Percentiles rank a stretch among this genome's conserved stretches.
Conservation (phyloP, 306 rosid species). For the Ziziphus jujuba region DNA sequence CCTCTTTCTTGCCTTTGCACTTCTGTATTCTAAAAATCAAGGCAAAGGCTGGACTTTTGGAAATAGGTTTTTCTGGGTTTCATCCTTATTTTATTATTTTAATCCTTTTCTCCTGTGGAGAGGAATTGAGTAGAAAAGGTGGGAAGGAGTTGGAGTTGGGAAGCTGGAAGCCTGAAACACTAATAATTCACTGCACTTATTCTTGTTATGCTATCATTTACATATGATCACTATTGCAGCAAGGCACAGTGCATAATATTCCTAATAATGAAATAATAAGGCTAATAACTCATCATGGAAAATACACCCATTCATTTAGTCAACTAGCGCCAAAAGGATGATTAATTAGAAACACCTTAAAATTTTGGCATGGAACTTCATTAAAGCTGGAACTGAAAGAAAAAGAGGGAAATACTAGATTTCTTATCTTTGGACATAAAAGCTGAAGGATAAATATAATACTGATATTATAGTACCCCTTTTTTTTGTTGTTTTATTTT, state of each 20-base stretch:
- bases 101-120: neutral
- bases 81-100: neutral
- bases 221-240: constrained; percentile 14
- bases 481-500: neutral
- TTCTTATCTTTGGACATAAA: neutral
- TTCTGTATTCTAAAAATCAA: neutral
- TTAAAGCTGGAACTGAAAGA: neutral
- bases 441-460: neutral
- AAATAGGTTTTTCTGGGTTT: neutral
- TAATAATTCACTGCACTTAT: neutral
- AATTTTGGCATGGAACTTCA: neutral
- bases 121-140: neutral
- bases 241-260: neutral
- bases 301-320: constrained; percentile 4
- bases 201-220: constrained; percentile 3
- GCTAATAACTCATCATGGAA: constrained; percentile 7
- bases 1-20: too few relatives aligned
- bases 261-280: constrained; percentile 7
- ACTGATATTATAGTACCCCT: neutral
- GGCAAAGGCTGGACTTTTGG: neutral
- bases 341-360: constrained; percentile 5
- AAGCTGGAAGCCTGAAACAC: neutral
- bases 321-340: constrained; percentile 1
- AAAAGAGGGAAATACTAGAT: neutral
- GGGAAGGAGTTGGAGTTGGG: neutral